A percentile compares a stretch with the other conserved stretches of the same genome.
Conservation (phyloP, 768 basidiomycete species). For the Suillus discolor region DNA sequence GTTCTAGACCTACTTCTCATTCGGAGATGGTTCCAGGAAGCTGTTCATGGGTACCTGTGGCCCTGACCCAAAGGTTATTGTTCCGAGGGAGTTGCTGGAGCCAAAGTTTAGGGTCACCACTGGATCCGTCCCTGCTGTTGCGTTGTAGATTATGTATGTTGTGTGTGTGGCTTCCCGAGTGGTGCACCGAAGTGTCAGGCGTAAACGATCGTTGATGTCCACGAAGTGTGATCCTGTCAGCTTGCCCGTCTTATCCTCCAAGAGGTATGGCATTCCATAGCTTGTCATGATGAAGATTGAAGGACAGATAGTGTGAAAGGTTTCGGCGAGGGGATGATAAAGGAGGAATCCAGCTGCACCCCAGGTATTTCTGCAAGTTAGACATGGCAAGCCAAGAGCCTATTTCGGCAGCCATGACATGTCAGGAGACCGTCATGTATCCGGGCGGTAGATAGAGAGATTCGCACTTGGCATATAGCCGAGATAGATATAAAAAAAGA, state of each 20-base stretch:
- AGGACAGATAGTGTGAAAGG: slow-evolving; percentile 13
- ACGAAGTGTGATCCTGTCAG: slow-evolving; percentile 58
- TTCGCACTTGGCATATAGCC: slow-evolving; percentile 20
- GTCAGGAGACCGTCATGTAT: slow-evolving; percentile 20
- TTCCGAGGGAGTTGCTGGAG: slow-evolving; percentile 50
- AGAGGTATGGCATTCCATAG: slow-evolving; percentile 61
- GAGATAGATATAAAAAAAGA: slow-evolving; percentile 16
- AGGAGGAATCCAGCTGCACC: slow-evolving; percentile 4
- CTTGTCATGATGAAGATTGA: slow-evolving; percentile 35
- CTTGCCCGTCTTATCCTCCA: slow-evolving; percentile 63
- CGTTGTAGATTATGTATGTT: slow-evolving; percentile 57
- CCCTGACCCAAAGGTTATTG: slow-evolving; percentile 45
- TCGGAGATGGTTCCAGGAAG: slow-evolving; percentile 48
- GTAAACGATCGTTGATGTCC: slow-evolving; percentile 65
- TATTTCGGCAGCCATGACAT: slow-evolving; percentile 26
- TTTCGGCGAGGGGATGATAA: slow-evolving; percentile 9
- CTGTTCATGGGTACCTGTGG: slow-evolving; percentile 48
- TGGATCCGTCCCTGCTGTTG: slow-evolving; percentile 27
- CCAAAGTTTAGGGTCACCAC: slow-evolving; percentile 55
- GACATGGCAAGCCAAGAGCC: slow-evolving; percentile 15
- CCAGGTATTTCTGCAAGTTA: slow-evolving; percentile 27
- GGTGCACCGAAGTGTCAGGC: slow-evolving; percentile 51
- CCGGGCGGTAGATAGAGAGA: slow-evolving; percentile 21
- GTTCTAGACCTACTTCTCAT: slow-evolving; percentile 44
- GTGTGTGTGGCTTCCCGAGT: slow-evolving; percentile 42